Base-by-base conservation (phyloP, 768 basidiomycete species). In the Lactifluus subvellereus region DNA sequence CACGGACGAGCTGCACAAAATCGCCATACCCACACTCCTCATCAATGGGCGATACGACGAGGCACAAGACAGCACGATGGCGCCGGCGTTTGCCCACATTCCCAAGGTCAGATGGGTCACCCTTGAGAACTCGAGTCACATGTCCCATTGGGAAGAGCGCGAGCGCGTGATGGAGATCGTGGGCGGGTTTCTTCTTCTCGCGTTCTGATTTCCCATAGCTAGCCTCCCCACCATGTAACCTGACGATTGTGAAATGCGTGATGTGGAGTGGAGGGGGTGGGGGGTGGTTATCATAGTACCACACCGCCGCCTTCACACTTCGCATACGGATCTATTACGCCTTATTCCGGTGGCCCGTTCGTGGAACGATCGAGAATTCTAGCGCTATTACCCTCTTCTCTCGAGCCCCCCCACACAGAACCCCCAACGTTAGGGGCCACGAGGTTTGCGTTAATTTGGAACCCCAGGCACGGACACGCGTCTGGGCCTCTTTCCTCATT, bases 11-110 rank as follows among this genome's bases (percentile, higher is more conserved):
- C 43, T 72, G 18, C 70, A 69, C 50, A 57, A 64, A 16, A 74
- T 76, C 59, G 54, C 60, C 32, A 66, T 65, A 14, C 72, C 72
- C 6, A 75, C 72, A 4, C 69, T 76, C 11, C 49, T 77, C 8
- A 71, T 73, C 48, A 77, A 78, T 37, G 77, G 75, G 1, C 63
- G 61, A 11, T 70, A 76, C 58, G 80, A 80, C 56, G 71, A 72
- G 57, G 77, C 75, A 48, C 71, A 74, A 27, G 77, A 79, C 61
- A 68, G 69, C 9, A 72, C 71, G 18, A 49, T 72, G 5, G 52
- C 8, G 27, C 77, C 77, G 3, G 78, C 74, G 59, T 74, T 77
- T 54, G 50, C 59, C 35, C 61, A 65, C 18, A 72, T 77, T 14
- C 65, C 69, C 32, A 67, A 69, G 30, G 70, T 72, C 20, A 74